phyloP scores from a whole-genome alignment of 1,284 basidiomycete genomes.

The Mixia osmundae region DNA sequence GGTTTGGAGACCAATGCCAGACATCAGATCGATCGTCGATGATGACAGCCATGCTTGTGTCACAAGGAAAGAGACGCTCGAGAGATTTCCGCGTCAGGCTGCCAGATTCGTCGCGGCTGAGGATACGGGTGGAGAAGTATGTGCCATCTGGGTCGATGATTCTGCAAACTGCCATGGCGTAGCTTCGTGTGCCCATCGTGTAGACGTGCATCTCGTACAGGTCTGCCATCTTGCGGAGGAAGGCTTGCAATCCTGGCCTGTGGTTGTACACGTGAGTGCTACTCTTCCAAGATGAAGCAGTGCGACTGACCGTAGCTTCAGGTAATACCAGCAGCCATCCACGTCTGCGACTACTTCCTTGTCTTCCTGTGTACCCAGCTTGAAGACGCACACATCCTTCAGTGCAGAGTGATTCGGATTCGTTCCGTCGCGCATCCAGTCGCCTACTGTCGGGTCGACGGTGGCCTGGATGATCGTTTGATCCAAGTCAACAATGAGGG shows the following conservation, averaged over 20 bases:
- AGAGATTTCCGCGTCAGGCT: slow-evolving; percentile 80
- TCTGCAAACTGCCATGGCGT: slow-evolving; percentile 82
- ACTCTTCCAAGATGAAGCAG: background rate
- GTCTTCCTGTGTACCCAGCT: slow-evolving; percentile 29
- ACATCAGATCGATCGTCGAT: slow-evolving; percentile 96
- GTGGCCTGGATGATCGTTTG: slow-evolving; percentile 98
- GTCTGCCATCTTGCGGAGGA: slow-evolving; percentile 43
- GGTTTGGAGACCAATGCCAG: slow-evolving; percentile 86
- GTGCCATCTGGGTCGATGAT: slow-evolving; percentile 72
- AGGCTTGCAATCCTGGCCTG: slow-evolving; percentile 66
- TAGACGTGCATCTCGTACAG: slow-evolving; percentile 98
- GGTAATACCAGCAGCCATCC: slow-evolving; percentile 81
- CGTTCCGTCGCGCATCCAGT: slow-evolving; percentile 55
- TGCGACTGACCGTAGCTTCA: slow-evolving; percentile 59
- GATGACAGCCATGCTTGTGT: slow-evolving; percentile 96
- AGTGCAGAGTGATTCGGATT: slow-evolving; percentile 78
- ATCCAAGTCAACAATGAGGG: slow-evolving; percentile 91
- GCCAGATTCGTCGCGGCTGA: slow-evolving; percentile 85
- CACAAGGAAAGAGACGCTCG: slow-evolving; percentile 74
- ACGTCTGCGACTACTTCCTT: slow-evolving; percentile 4
- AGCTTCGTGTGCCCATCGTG: slow-evolving; percentile 94
- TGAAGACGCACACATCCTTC: slow-evolving; percentile 61
- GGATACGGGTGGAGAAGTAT: slow-evolving; percentile 63
- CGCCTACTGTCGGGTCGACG: slow-evolving; percentile 90
- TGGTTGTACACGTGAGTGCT: slow-evolving; percentile 4